These are phyloP conservation scores for Volvariella surrecta DNA, from an alignment of 1,284 basidiomycete genomes.

Conservation along the genomic window DNA sequence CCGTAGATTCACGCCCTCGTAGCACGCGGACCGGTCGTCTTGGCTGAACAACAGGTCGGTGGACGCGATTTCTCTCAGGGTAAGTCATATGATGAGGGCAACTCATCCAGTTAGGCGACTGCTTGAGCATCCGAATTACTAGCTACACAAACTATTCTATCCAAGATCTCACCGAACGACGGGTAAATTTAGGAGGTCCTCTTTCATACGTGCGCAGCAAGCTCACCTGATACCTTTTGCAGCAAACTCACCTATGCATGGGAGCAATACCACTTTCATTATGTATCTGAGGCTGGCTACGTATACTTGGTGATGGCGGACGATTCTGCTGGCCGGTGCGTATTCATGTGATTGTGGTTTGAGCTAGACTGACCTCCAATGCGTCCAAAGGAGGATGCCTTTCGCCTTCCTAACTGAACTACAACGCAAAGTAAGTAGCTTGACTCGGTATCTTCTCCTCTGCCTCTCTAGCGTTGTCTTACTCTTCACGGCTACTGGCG, in stretches of 20 bases:
- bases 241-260: conserved; percentile 94
- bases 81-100: conserved; percentile 18
- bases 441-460: conserved; percentile 4
- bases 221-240: conserved; percentile 9
- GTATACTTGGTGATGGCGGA: conserved; percentile 93
- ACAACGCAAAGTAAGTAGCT: conserved; percentile 53
- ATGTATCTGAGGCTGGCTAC: conserved; percentile 81
- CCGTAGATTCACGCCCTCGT: conserved; percentile 79
- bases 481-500: conserved; percentile 1
- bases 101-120: too few relatives aligned
- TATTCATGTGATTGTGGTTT: conserved; percentile 2
- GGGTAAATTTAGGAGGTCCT: conserved; percentile 20
- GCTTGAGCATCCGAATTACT: background rate
- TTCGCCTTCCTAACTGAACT: conserved; percentile 90
- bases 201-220: background rate
- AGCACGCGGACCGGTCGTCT: conserved; percentile 69
- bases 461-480: too few relatives aligned
- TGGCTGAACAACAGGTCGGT: conserved; percentile 78
- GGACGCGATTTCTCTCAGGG: conserved; percentile 83
- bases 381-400: conserved; percentile 65
- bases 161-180: conserved; percentile 91
- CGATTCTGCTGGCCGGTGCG: conserved; percentile 78
- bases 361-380: conserved; percentile 7
- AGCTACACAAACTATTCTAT: conserved; percentile 89
- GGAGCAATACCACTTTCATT: conserved; percentile 96